Evolutionary conservation across 2,329 filamentous ascomycete genomes (phyloP), one percentile per base, ranked within the genome.

Genomic region (Mycosphaerella sp.): DNA sequence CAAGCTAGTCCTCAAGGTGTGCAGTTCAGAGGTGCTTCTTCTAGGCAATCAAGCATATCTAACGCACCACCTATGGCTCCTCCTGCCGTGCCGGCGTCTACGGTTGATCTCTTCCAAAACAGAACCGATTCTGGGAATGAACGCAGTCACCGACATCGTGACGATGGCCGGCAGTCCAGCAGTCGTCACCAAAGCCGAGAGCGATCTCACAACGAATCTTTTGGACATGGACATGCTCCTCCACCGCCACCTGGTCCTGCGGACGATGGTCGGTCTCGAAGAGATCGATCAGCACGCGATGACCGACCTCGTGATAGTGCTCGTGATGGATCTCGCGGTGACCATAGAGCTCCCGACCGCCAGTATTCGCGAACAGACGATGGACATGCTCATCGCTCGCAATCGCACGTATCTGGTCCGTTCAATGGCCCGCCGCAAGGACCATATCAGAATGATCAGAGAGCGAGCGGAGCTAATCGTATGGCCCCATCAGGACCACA

Each of bases 1-100:
- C 46, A 53, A 26, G 46, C 8, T 51, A 61, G 6, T 48, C 54
- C 23, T 26, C 64, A 64, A 56, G 60, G 62, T 43, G 61, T 66
- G 14, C 64, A 63, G 36, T 65, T 69, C 53, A 59, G 67, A 45
- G 69, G 68, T 9, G 68, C 67, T 32, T 61, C 63, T n/a, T 52
- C 61, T 50, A 48, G 64, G 10, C 64, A 63, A 51, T 51, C 56
- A 48, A 65, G 62, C 47, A 46, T 59, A 49, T 58, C 61, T 41
- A 48, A 51, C 29, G 44, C 51, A 6, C 45, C 59, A 12, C 49
- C 60, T 2, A 62, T 64, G 56, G 63, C 67, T 11, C 55, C 58
- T 26, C 51, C 61, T 14, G 50, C 48, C 23, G 56, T 23, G 23
- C 53, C 53, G 11, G 34, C 54, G 9, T 51, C 53, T 11, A 34